phyloP scores from a whole-genome alignment of 306 rosid genomes.

The Mucuna pruriens region DNA sequence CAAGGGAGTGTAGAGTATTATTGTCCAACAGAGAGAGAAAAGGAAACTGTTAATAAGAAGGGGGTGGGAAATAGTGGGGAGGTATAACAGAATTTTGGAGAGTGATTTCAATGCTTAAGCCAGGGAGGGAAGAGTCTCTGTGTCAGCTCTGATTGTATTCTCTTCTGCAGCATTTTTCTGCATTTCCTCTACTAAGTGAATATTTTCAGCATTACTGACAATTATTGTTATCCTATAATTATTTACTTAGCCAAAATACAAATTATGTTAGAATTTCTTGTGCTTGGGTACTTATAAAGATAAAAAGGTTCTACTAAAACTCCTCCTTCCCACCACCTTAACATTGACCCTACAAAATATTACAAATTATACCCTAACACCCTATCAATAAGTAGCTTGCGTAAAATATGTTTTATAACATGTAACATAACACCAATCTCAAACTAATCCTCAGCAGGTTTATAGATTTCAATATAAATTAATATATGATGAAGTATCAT shows the following conservation, averaged over 20 bases:
- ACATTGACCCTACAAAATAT: constrained; percentile 8
- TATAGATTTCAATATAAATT: constrained; percentile 9
- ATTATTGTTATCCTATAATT: not conserved
- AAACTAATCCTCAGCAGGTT: constrained; percentile 3
- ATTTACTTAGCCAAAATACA: not conserved
- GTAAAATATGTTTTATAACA: constrained; percentile 4
- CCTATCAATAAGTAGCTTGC: not conserved
- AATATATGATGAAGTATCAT: constrained; percentile 28
- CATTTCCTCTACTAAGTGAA: not conserved
- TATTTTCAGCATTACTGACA: constrained; percentile 5
- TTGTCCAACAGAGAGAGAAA: not conserved
- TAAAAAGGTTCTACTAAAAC: not conserved
- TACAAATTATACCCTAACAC: not conserved
- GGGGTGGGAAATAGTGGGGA: not conserved
- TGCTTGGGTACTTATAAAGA: not conserved
- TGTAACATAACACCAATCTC: constrained; percentile 15
- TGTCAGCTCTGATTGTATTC: not conserved
- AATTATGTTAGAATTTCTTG: not conserved
- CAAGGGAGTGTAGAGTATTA: not conserved
- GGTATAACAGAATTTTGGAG: not conserved
- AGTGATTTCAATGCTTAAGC: not conserved
- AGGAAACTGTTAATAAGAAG: not conserved
- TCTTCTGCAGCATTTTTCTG: not conserved
- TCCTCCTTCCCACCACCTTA: not conserved
- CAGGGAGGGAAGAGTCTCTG: not conserved